Evolutionary conservation across 495 filamentous ascomycete species (phyloP).

Genomic region (Amorphotheca resinae): DNA sequence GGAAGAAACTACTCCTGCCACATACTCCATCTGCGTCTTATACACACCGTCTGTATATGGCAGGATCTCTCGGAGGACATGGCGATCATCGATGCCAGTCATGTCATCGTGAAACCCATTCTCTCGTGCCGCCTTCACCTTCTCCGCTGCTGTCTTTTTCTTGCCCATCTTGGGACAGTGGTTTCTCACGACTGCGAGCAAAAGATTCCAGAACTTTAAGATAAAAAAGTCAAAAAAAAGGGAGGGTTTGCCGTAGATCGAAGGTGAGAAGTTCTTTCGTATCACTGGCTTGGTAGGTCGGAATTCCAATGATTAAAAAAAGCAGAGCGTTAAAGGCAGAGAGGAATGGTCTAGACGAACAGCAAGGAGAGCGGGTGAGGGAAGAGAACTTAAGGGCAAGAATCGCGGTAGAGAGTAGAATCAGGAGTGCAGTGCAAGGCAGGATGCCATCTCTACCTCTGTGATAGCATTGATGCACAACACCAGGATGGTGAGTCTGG

Average conservation of each 20-base stretch:
- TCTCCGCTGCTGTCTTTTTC: conserved; percentile 11
- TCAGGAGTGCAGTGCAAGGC: conserved; percentile 5
- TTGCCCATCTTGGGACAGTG: conserved; percentile 7
- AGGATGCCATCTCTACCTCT: conserved; percentile 8
- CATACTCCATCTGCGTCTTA: conserved; percentile 5
- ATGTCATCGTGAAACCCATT: conserved; percentile 10
- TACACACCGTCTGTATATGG: conserved; percentile 7
- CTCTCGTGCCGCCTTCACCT: conserved; percentile 1
- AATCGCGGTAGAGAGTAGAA: conserved; percentile 9
- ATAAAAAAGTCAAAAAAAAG: conserved; percentile 2
- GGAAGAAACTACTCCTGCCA: conserved; percentile 11
- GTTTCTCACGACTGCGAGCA: conserved; percentile 2
- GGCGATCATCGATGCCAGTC: conserved; percentile 8
- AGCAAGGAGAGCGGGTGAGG: conserved; percentile 7
- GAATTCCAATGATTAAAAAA: conserved; percentile 8
- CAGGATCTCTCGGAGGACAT: conserved; percentile 7
- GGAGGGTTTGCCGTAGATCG: not conserved
- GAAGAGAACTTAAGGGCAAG: conserved; percentile 7
- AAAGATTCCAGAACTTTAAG: conserved; percentile 2
- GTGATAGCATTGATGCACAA: conserved; percentile 6
- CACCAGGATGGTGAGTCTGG: conserved; percentile 4
- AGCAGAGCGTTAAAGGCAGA: conserved; percentile 6
- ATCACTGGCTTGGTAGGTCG: conserved; percentile 6
- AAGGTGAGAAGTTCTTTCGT: conserved; percentile 6
- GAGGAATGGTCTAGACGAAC: conserved; percentile 3